phyloP scores from a whole-genome alignment of 805 yeast genomes.

The Starmera pachycereana region DNA sequence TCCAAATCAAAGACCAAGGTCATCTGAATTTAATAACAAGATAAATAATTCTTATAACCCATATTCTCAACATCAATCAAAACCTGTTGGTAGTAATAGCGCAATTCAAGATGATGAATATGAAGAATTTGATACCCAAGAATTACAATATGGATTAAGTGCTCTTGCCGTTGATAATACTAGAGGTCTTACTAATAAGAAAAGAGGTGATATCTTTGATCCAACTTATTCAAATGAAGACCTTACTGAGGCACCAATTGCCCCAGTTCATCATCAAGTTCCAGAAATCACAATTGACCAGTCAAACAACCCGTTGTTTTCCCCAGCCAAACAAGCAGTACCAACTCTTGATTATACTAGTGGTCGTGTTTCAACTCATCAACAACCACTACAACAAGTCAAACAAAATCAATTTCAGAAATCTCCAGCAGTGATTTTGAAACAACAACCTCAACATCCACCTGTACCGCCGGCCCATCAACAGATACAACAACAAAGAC shows the following conservation, averaged over 20 bases:
- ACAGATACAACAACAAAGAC: not conserved
- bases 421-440: not conserved
- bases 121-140: constrained; percentile 19
- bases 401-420: constrained; percentile 9
- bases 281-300: constrained; percentile 8
- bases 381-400: constrained; percentile 5
- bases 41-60: not conserved
- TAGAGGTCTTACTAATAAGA: constrained; percentile 1
- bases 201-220: constrained; percentile 18
- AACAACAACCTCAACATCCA: constrained; percentile 6
- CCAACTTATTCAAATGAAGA: constrained; percentile 19
- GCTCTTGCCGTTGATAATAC: constrained; percentile 8
- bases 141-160: constrained; percentile 16
- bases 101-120: constrained; percentile 8
- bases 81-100: not conserved
- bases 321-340: constrained; percentile 7
- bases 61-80: not conserved
- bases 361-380: constrained; percentile 3
- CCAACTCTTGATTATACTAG: constrained; percentile 3
- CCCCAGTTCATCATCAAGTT: constrained; percentile 4
- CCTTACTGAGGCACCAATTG: not conserved
- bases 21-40: not conserved
- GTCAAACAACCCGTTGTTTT: constrained; percentile 7
- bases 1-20: not conserved
- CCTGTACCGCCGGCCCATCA: not conserved